Evolutionary conservation across 2,329 filamentous ascomycete genomes (phyloP).

Genomic region (Calonectria leucothoes): DNA sequence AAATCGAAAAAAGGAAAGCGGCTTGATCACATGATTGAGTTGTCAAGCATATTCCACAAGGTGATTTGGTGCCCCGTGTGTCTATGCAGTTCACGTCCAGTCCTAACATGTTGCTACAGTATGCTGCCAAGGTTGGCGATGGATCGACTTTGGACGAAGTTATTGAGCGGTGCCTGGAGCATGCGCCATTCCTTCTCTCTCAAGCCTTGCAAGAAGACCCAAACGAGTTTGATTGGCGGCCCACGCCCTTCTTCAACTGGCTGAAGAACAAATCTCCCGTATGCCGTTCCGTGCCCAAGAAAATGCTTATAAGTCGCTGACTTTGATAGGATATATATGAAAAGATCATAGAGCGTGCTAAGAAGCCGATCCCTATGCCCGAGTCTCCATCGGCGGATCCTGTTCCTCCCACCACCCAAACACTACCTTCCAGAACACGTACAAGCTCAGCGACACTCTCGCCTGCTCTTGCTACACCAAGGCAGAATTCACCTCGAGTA

Average conservation of each 20-base stretch:
- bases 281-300: constrained; percentile 27
- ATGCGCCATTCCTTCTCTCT: constrained; percentile 63
- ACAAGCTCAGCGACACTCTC: constrained; percentile 27
- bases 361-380: constrained; percentile 33
- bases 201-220: constrained; percentile 59
- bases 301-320: not conserved
- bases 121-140: constrained; percentile 64
- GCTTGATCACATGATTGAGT: constrained; percentile 44
- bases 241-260: constrained; percentile 62
- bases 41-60: constrained; percentile 47
- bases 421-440: constrained; percentile 37
- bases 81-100: not conserved
- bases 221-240: constrained; percentile 53
- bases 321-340: constrained; percentile 40
- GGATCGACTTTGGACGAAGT: constrained; percentile 64
- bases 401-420: constrained; percentile 6
- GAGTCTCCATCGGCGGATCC: constrained; percentile 32
- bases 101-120: constrained; percentile 47
- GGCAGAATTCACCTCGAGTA: constrained; percentile 27
- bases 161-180: constrained; percentile 57
- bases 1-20: constrained; percentile 44
- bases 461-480: constrained; percentile 16
- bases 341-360: constrained; percentile 33
- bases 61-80: constrained; percentile 26
- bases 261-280: constrained; percentile 56